Base-by-base conservation (phyloP, 75 land plant species). In the Sequoia sempervirens region DNA sequence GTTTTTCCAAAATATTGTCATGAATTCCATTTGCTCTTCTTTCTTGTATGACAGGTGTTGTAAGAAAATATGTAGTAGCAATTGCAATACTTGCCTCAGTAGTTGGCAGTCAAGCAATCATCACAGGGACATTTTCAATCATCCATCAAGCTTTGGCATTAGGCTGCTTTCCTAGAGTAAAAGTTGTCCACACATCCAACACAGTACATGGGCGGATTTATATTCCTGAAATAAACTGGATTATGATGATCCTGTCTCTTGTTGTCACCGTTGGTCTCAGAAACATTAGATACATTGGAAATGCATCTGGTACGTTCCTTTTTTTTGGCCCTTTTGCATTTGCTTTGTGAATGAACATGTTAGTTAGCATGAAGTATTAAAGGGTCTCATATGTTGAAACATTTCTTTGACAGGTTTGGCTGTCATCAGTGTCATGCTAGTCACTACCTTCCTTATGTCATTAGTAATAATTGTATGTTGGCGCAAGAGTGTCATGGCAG, bases 381-480 rank as follows among this genome's bases (percentile, higher is more conserved):
- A 28, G 52, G 58, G 0, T 18, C 26, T 40, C 28, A 43, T 5
- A 82, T 75, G 73, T 75, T 36, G 32, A 13, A 38, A 69, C 37
- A 17, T 40, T 26, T 81, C 37, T 52, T 47, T 82, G 40, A 75
- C 89, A 93, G 94, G 93, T 66, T 32, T 90, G n/a, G 94, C 94
- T 13, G 83, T 91, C 10, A 84, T 91, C 15, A 82, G 81, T n/a
- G 94, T 84, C 26, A 91, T 93, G 92, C 88, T 93, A 11, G 92
- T 90, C 28, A 93, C 92, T 2, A 93, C 94, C 79, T 90, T 86
- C 69, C 84, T 93, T 34, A 93, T 88, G 90, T 89, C 89, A 8
- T 85, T 91, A 68, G 90, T 93, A 26, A 91, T 93, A 54, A 64
- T 84, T 13, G 28, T 87, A 47, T 86, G 81, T 32, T 93, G 94